These are phyloP conservation scores for Rhodotorula toruloides DNA, from an alignment of 768 basidiomycete genomes.

Conservation along the genomic window DNA sequence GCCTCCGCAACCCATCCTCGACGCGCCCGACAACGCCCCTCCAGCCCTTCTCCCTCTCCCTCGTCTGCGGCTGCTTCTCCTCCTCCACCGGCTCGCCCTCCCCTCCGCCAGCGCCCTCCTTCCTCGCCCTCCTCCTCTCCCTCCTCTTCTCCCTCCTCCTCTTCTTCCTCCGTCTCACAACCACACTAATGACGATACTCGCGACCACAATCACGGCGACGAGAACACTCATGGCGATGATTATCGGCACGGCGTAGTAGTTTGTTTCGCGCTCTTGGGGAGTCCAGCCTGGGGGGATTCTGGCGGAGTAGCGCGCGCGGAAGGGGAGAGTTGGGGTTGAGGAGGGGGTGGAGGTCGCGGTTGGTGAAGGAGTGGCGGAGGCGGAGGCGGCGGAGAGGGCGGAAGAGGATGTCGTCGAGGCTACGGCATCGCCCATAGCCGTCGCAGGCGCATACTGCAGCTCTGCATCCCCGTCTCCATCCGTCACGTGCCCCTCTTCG, in stretches of 20 bases:
- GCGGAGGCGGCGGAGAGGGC: not conserved
- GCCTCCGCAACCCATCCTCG: not conserved
- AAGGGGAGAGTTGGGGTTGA: not conserved
- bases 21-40: constrained; percentile 1
- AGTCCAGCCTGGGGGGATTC: constrained; percentile 30
- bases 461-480: no score
- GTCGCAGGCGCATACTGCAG: no score
- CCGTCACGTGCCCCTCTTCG: no score
- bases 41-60: constrained; percentile 17
- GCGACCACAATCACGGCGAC: constrained; percentile 29
- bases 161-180: constrained; percentile 29
- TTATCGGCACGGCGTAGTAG: constrained; percentile 36
- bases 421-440: no score
- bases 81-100: not conserved
- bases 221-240: constrained; percentile 32
- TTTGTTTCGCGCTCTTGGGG: constrained; percentile 20
- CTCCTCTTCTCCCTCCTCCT: constrained; percentile 3
- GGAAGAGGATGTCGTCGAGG: not conserved
- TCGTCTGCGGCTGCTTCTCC: not conserved
- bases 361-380: not conserved
- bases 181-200: constrained; percentile 22
- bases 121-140: not conserved
- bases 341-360: not conserved
- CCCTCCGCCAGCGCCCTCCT: not conserved
- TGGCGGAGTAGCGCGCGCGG: not conserved